Base-by-base conservation (phyloP, 768 basidiomycete genomes). In the Butyriboletus loyo region DNA sequence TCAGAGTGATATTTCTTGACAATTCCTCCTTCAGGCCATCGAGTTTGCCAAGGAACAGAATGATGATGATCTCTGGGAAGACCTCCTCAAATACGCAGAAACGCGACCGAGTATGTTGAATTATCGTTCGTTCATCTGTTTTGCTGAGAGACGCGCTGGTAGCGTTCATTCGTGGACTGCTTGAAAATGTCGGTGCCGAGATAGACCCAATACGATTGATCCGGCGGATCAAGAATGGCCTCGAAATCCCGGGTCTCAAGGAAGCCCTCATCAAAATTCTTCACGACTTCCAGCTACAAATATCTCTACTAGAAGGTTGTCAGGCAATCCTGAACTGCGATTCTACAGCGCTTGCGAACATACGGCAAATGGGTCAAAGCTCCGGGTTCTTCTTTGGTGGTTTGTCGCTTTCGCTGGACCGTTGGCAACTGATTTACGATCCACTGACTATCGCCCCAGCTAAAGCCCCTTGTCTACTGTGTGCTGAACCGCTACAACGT, bases 41-140 rank as follows among this genome's bases (percentile, higher is more conserved):
- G 96, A 98, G 53, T 99, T 99, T 57, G 96, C 95, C 3, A 96
- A 95, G 63, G 94, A 98, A 67, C 96, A 98, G 68, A 87, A 86
- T 47, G 97, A 98, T 57, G 87, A 94, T 55, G 97, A 98, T 66
- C 81, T 99, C 0, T 99, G 96, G 97, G 96, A 98, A 62, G 96
- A 98, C 66, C 78, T 99, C 9, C 73, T 99, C 25, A 85, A 79
- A 54, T 98, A 98, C 62, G 96, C 95, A 0, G 97, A 98, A 69
- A 95, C 90, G 11, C 77, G 93, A 52, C 97, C 97, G 35, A 72
- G 93, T 93, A 49, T 50, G 81, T 68, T 40, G 31, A 13, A 28
- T 56, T 27, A 24, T 14, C 2, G 2, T 24, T 8, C 1, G 7
- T 7, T 46, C 11, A 4, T 8, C 10, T 25, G 7, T 39, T 10